A percentile compares a stretch with the other conserved stretches of the same genome.
Conservation (phyloP, 2,329 filamentous ascomycete genomes). For the Rhytidhysteron rufulum region DNA sequence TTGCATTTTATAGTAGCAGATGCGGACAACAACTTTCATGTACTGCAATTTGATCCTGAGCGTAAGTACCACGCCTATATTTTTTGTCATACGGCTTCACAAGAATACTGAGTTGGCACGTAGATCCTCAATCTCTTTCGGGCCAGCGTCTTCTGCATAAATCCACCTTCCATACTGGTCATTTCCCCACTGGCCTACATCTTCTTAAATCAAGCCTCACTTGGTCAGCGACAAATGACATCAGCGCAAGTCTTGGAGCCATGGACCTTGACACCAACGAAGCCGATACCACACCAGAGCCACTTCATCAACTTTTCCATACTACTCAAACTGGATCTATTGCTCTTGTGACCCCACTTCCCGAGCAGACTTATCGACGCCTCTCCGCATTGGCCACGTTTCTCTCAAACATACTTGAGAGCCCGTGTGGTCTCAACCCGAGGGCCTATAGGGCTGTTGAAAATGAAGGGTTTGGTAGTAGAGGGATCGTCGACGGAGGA, state of each 20-base stretch:
- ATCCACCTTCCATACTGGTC: slow-evolving; percentile 82
- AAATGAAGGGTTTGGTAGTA: slow-evolving; percentile 46
- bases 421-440: slow-evolving; percentile 77
- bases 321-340: slow-evolving; percentile 74
- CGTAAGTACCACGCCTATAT: slow-evolving; percentile 55
- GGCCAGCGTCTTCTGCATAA: slow-evolving; percentile 83
- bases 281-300: slow-evolving; percentile 11
- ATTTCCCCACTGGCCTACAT: slow-evolving; percentile 69
- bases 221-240: slow-evolving; percentile 34
- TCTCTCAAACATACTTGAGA: slow-evolving; percentile 70
- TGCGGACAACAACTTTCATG: slow-evolving; percentile 78
- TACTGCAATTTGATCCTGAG: slow-evolving; percentile 92
- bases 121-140: slow-evolving; percentile 89
- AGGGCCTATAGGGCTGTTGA: slow-evolving; percentile 66
- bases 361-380: slow-evolving; percentile 78
- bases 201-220: slow-evolving; percentile 67
- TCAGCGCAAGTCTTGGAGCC: slow-evolving; percentile 28
- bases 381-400: slow-evolving; percentile 78
- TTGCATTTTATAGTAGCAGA: slow-evolving; percentile 81
- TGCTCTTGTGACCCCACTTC: slow-evolving; percentile 70
- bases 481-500: slow-evolving; percentile 74
- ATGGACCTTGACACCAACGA: slow-evolving; percentile 21
- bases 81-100: too few relatives aligned
- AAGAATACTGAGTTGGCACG: too few relatives aligned
- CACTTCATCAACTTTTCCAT: slow-evolving; percentile 58